phyloP scores from a whole-genome alignment of 108 stramenopile species.

The Cyclostephanos tholiformis region DNA sequence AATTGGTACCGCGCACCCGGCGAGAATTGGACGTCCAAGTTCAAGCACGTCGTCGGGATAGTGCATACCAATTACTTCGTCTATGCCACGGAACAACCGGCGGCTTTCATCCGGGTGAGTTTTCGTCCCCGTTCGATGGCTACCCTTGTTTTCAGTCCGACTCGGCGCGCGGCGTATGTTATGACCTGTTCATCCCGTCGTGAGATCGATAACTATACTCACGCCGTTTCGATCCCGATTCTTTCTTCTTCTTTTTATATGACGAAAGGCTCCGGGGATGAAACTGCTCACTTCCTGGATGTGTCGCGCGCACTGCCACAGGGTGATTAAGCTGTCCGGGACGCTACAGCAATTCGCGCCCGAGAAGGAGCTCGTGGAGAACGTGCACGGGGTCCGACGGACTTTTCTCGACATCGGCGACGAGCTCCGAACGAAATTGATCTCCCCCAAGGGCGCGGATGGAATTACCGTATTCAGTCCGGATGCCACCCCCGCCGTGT shows the following conservation, averaged over 20 bases:
- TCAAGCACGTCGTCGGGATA: constrained; percentile 91
- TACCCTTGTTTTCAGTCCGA: no score
- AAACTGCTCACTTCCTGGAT: constrained; percentile 70
- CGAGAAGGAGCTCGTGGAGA: constrained; percentile 86
- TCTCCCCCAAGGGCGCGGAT: neutral
- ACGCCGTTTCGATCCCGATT: neutral
- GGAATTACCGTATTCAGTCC: constrained; percentile 63
- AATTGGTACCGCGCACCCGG: constrained; percentile 82
- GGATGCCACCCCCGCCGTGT: constrained; percentile 61
- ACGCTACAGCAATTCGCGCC: constrained; percentile 77
- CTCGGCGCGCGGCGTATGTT: no score
- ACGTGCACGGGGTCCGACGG: constrained; percentile 89
- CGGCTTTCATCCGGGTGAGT: constrained; percentile 73
- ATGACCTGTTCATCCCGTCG: no score
- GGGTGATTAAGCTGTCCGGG: constrained; percentile 83
- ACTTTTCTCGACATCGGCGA: constrained; percentile 68
- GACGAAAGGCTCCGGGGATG: constrained; percentile 80
- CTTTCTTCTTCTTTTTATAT: neutral
- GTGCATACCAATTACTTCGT: constrained; percentile 92
- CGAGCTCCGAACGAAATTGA: constrained; percentile 35
- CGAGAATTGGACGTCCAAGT: constrained; percentile 85
- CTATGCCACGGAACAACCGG: constrained; percentile 84
- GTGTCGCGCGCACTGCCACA: constrained; percentile 89
- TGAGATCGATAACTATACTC: neutral
- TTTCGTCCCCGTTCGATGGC: no score